A percentile compares a stretch with the other conserved stretches of the same genome.
These are phyloP conservation scores for Leccinum disarticulatum DNA, from an alignment of 768 basidiomycete species.

Conservation along the genomic window DNA sequence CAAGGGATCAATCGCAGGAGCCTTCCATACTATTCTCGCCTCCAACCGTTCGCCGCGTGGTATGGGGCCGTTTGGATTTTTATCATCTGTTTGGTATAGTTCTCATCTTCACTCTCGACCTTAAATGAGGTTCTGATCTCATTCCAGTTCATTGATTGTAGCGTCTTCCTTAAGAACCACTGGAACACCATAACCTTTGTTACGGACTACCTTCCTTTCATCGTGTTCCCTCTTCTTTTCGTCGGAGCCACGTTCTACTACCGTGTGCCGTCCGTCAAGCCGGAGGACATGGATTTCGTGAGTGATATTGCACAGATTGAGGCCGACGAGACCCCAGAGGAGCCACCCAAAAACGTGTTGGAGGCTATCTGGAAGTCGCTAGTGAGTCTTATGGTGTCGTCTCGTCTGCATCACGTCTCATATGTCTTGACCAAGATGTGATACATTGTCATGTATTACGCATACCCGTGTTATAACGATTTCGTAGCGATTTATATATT, in stretches of 20 bases:
- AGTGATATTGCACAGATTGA: conserved; percentile 68
- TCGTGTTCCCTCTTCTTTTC: conserved; percentile 78
- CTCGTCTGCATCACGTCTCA: conserved; percentile 2
- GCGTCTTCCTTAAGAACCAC: conserved; percentile 50
- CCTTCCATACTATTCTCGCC: conserved; percentile 65
- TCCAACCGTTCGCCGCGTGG: conserved; percentile 81
- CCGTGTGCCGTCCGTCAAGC: conserved; percentile 21
- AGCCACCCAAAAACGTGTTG: conserved; percentile 61
- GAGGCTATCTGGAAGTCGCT: conserved; percentile 82
- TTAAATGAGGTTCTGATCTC: conserved; percentile 30
- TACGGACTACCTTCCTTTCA: conserved; percentile 76
- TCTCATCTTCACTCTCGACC: neutral
- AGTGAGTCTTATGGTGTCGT: conserved; percentile 43
- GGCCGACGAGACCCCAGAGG: conserved; percentile 68
- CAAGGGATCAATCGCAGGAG: conserved; percentile 74
- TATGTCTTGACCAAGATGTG: conserved; percentile 17
- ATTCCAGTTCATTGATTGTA: conserved; percentile 46
- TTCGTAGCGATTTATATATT: too few relatives aligned
- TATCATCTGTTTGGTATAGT: conserved; percentile 62
- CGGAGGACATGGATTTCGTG: conserved; percentile 84
- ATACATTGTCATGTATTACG: neutral
- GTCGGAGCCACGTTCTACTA: conserved; percentile 52
- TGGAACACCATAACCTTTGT: conserved; percentile 69
- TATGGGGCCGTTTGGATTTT: conserved; percentile 36
- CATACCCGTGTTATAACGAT: neutral